Evolutionary conservation across 768 basidiomycete species (phyloP), one percentile per base, ranked within the genome.

Genomic region (Sistotremastrum niveocremeum): DNA sequence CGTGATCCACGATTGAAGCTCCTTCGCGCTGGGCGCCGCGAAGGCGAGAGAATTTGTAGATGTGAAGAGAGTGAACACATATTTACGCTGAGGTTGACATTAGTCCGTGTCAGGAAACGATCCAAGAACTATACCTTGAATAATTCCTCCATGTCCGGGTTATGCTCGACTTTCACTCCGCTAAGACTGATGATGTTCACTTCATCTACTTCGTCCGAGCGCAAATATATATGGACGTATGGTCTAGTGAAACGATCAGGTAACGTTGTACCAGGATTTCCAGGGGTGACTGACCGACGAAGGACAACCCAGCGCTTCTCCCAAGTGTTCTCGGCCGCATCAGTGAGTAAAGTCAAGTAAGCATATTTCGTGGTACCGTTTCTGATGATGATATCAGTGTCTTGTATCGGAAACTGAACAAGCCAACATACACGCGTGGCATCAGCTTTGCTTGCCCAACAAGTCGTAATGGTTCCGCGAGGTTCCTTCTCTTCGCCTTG

Each of bases 31-130:
- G 3, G 81, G 76, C 34, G 90, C 88, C 6, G 85, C 81, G 7
- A 95, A 71, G 35, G 86, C 87, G 65, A 91, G 83, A 29, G 90
- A 91, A 61, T 95, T 94, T 6, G 86, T 85, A 8, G 86, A 72
- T 2, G 91, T 91, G 63, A 93, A 94, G 33, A 95, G 72, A 8
- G 87, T 90, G 63, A 95, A 93, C 9, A 81, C 83, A 61, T 79
- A 82, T 34, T 72, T 77, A 72, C 81, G 86, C 90, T 91, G 58
- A 39, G 10, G 41, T 46, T 36, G 47, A n/a, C n/a, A 49, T 34
- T 33, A 12, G 20, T 20, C 20, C 20, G 20, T 7, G 7, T 42
- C 7, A 44, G 34, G 6, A 20, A 39, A 12, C 8, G 40, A 35
- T 10, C 20, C 8, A 29, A 32, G 53, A 42, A 42, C 70, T 86